These are phyloP conservation scores for Pseudovirgaria hyperparasitica DNA, from an alignment of 2,329 filamentous ascomycete genomes.

Conservation along the genomic window DNA sequence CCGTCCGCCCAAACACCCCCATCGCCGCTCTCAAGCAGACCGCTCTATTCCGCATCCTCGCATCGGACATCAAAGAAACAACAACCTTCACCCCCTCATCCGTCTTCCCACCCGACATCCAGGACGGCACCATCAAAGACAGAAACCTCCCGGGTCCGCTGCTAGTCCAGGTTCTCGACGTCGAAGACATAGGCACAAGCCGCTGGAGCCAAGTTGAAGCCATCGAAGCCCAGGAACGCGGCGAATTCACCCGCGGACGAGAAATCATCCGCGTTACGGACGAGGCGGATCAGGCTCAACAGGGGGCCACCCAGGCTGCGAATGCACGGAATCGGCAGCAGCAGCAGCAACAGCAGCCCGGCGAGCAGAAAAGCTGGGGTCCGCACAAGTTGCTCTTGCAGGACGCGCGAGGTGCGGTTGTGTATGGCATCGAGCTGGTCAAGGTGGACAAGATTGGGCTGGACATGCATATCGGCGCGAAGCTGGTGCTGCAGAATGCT, in stretches of 20 bases:
- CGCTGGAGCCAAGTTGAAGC: slow-evolving; percentile 82
- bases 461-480: slow-evolving; percentile 64
- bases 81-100: slow-evolving; percentile 36
- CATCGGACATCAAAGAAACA: slow-evolving; percentile 64
- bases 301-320: slow-evolving; percentile 13
- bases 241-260: slow-evolving; percentile 61
- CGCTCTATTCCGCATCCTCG: slow-evolving; percentile 66
- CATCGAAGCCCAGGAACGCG: slow-evolving; percentile 59
- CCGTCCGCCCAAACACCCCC: slow-evolving; percentile 43
- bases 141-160: slow-evolving; percentile 47
- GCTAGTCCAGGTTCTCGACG: slow-evolving; percentile 69
- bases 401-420: slow-evolving; percentile 53
- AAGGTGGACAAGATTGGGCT: slow-evolving; percentile 53
- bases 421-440: slow-evolving; percentile 61
- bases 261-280: slow-evolving; percentile 67
- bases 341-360: slow-evolving; percentile 12
- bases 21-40: slow-evolving; percentile 64
- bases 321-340: slow-evolving; percentile 4
- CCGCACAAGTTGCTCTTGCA: slow-evolving; percentile 77
- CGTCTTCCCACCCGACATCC: slow-evolving; percentile 46
- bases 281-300: slow-evolving; percentile 29
- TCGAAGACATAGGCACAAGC: slow-evolving; percentile 70
- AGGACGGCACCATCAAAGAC: slow-evolving; percentile 43
- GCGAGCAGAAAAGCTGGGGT: no score
- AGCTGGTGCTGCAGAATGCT: slow-evolving; percentile 57